These are phyloP conservation scores for Diaporthe aspalathi DNA, from an alignment of 2,329 filamentous ascomycete genomes.

Conservation along the genomic window DNA sequence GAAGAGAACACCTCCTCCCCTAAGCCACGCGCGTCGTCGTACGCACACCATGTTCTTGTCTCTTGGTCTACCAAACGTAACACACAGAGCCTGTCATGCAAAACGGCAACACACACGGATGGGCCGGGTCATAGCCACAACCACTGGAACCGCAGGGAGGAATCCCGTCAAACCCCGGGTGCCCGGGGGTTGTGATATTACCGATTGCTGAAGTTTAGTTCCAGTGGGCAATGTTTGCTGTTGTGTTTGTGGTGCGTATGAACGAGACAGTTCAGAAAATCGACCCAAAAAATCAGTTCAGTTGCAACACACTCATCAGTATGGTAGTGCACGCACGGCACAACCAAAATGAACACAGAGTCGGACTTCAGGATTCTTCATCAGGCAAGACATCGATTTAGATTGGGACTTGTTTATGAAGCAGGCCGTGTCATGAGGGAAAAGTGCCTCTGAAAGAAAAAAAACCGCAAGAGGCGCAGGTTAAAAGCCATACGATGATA, in stretches of 20 bases:
- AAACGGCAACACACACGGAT: background rate
- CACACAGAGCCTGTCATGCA: background rate
- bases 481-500: background rate
- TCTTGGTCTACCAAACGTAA: background rate
- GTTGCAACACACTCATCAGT: too few species aligned
- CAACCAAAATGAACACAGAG: background rate
- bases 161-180: too few species aligned
- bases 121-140: background rate
- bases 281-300: too few species aligned
- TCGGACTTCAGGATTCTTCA: background rate
- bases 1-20: background rate
- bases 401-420: conserved; percentile 16
- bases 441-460: background rate
- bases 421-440: conserved; percentile 28
- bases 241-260: too few species aligned
- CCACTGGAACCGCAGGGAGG: too few species aligned
- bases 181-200: too few species aligned
- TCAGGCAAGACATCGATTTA: conserved; percentile 1
- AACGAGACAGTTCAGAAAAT: too few species aligned
- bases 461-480: background rate
- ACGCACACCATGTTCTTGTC: too few species aligned
- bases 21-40: conserved; percentile 19
- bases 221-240: too few species aligned
- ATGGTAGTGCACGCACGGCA: too few species aligned
- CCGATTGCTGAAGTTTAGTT: too few species aligned